These are phyloP conservation scores for Stereocaulon alpinum DNA, from an alignment of 495 filamentous ascomycete species.

Conservation along the genomic window DNA sequence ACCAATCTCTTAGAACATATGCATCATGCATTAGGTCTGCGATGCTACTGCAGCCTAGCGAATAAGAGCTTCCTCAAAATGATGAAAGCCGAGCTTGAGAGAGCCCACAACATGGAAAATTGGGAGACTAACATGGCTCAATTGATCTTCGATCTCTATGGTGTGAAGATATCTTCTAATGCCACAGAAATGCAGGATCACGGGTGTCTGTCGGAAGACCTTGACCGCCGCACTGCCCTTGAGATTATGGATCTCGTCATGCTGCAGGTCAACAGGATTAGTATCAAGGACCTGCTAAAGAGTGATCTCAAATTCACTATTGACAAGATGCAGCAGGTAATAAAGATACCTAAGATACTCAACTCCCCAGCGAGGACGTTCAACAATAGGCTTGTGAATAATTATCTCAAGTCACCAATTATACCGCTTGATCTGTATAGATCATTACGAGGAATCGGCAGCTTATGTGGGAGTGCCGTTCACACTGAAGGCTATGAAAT, in stretches of 20 bases:
- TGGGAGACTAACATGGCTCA: slow-evolving; percentile 75
- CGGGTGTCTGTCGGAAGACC: slow-evolving; percentile 58
- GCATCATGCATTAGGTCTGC: slow-evolving; percentile 76
- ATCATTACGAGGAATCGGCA: slow-evolving; percentile 63
- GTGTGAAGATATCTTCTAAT: slow-evolving; percentile 63
- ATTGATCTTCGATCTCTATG: slow-evolving; percentile 80
- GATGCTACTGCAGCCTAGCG: slow-evolving; percentile 76
- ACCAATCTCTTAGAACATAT: slow-evolving; percentile 65
- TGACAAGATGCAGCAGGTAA: slow-evolving; percentile 75
- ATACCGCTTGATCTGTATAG: slow-evolving; percentile 73
- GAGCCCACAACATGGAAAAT: slow-evolving; percentile 49
- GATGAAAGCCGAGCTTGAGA: slow-evolving; percentile 69
- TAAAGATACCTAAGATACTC: slow-evolving; percentile 54
- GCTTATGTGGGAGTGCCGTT: slow-evolving; percentile 44
- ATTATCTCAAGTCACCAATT: slow-evolving; percentile 69
- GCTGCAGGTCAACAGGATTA: slow-evolving; percentile 66
- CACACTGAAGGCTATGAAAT: slow-evolving; percentile 44
- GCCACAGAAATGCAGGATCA: slow-evolving; percentile 62
- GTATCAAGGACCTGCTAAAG: slow-evolving; percentile 84
- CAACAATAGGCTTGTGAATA: slow-evolving; percentile 64
- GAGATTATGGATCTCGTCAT: slow-evolving; percentile 75
- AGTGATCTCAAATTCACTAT: slow-evolving; percentile 78
- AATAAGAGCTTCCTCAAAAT: slow-evolving; percentile 81
- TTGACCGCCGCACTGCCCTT: slow-evolving; percentile 66
- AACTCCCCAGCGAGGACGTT: slow-evolving; percentile 49